Base-by-base conservation (phyloP, 2,329 filamentous ascomycete genomes). In the Ceratocystis alfenasii region DNA sequence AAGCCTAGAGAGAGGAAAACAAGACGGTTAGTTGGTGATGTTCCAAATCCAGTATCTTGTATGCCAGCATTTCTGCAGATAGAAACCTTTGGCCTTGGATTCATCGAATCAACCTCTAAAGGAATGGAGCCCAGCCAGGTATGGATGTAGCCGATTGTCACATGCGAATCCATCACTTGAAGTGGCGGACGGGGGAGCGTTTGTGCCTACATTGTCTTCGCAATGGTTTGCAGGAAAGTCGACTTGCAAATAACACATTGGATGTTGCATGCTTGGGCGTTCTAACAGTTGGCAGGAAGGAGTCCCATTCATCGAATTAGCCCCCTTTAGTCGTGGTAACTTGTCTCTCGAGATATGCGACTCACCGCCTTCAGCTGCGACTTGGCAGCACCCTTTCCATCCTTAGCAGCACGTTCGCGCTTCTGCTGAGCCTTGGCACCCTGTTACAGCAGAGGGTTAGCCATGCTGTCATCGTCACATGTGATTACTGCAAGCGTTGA, bases 211-310 rank as follows among this genome's bases (percentile, higher is more conserved):
- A 87, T 85, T 72, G 86, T 86, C 68, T 81, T 84, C 73, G 87
- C 87, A 68, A 86, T 87, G 45, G 88, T 92, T 79, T 87, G 87
- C 71, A 91, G 81, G 78, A 92, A 91, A 36, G 87, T 88, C 71
- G 87, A 83, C 77, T 86, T 88, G 87, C 88, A 92, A 72, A 85
- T 79, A 70, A 83, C 78, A 81, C 88, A 92, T 76, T 89, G 86
- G 75, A 91, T 89, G 73, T 83, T 86, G 79, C 85, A 88, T 68
- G 88, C 88, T 70, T 86, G 80, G 71, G 82, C 80, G 78, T 91
- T 91, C 86, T 89, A 70, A 36, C 28, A 30, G n/a, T n/a, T 5
- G 33, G 22, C 36, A 57, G 28, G 28, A 65, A 25, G 33, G 10
- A 36, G 36, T 12, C 1, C 36, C 36, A 17, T 57, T 57, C 22